Evolutionary conservation across 78 protist genomes (phyloP).

Genomic region (Dictyostelium citrinum): DNA sequence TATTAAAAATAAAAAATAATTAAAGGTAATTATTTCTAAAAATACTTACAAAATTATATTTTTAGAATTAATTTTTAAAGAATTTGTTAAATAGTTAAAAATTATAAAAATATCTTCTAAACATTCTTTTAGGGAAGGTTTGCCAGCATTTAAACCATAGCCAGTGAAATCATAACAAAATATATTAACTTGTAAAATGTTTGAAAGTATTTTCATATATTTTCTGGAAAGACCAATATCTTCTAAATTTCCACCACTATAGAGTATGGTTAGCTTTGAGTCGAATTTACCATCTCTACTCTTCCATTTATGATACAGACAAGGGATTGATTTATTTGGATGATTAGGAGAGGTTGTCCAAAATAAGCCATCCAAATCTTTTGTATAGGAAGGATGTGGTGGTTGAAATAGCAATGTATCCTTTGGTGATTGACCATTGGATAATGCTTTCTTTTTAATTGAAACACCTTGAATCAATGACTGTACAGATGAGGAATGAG

Average conservation of each 20-base stretch:
- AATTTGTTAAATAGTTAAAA: constrained; percentile 36
- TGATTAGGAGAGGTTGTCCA: neutral
- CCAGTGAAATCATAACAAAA: constrained; percentile 66
- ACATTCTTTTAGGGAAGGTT: constrained; percentile 39
- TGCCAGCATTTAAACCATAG: constrained; percentile 54
- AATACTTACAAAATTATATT: constrained; percentile 61
- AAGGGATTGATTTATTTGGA: constrained; percentile 32
- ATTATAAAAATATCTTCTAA: constrained; percentile 34
- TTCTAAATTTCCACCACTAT: constrained; percentile 49
- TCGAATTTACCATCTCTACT: constrained; percentile 19
- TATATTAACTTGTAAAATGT: constrained; percentile 39
- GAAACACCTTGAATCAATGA: neutral
- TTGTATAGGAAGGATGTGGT: constrained; percentile 67
- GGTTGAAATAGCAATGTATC: constrained; percentile 48
- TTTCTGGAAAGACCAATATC: constrained; percentile 57
- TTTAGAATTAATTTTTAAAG: constrained; percentile 20
- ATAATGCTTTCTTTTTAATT: neutral
- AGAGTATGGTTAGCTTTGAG: constrained; percentile 28
- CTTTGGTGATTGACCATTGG: neutral
- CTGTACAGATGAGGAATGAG: constrained; percentile 30
- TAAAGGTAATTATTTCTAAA: no score
- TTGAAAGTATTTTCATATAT: constrained; percentile 18
- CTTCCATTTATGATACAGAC: constrained; percentile 55
- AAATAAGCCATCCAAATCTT: constrained; percentile 28
- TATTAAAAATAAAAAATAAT: no score